phyloP scores from a whole-genome alignment of 148 eudicot species.

The Selenicereus undatus region DNA sequence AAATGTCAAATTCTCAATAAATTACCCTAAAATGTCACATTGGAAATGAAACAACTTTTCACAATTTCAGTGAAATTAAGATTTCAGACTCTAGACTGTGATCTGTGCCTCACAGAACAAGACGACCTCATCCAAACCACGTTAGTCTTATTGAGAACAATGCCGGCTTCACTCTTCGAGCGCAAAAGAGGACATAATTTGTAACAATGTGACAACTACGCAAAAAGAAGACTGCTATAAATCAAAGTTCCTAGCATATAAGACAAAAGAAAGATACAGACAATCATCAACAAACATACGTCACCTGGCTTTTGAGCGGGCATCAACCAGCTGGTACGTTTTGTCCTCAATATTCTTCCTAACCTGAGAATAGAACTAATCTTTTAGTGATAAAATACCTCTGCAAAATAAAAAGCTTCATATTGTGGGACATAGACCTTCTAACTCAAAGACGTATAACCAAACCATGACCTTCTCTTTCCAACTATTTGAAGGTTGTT shows the following conservation, averaged over 20 bases:
- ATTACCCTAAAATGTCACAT: too few relatives aligned
- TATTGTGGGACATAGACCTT: background rate
- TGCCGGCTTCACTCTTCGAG: background rate
- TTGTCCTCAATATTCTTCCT: slow-evolving; percentile 63
- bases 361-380: slow-evolving; percentile 42
- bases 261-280: background rate
- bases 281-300: background rate
- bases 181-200: background rate
- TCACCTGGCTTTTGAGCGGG: slow-evolving; percentile 90
- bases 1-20: background rate
- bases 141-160: background rate
- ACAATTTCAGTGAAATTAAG: background rate
- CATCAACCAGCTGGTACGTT: slow-evolving; percentile 73
- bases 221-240: background rate
- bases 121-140: background rate
- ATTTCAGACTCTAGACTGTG: background rate
- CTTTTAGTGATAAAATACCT: background rate
- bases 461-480: background rate
- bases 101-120: background rate
- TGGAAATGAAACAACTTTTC: background rate
- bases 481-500: background rate
- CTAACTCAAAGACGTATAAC: background rate
- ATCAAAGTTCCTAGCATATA: background rate
- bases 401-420: background rate
- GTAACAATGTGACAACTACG: background rate